A percentile compares a stretch with the other conserved stretches of the same genome.
Evolutionary conservation across 2,329 filamentous ascomycete genomes (phyloP).

Genomic region (Epichloe hybrida): DNA sequence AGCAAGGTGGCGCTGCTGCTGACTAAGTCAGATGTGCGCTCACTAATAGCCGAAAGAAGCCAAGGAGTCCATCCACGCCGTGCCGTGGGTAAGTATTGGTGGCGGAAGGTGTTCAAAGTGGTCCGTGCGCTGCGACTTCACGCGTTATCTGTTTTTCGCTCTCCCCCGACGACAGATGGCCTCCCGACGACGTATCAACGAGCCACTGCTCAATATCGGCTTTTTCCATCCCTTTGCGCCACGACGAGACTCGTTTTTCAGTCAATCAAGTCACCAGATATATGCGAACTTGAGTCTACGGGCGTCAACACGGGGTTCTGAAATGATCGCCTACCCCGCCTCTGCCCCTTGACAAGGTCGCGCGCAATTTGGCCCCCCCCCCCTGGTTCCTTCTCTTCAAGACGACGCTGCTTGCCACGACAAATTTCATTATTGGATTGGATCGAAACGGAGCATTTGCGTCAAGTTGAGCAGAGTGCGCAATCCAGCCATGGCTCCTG

Average conservation of each 20-base stretch:
- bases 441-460: neutral
- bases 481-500: constrained; percentile 17
- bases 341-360: constrained; percentile 17
- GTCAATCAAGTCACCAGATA: constrained; percentile 9
- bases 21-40: constrained; percentile 3
- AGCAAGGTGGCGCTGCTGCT: constrained; percentile 1
- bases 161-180: constrained; percentile 11
- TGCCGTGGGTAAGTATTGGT: neutral
- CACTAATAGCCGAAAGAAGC: constrained; percentile 2
- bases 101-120: neutral
- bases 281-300: constrained; percentile 9
- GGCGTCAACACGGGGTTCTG: constrained; percentile 8
- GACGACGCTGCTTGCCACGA: neutral
- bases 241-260: constrained; percentile 11
- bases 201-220: constrained; percentile 15
- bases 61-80: neutral
- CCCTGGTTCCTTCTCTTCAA: neutral
- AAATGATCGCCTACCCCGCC: constrained; percentile 13
- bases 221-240: constrained; percentile 14
- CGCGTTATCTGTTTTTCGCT: constrained; percentile 29
- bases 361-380: constrained; percentile 13
- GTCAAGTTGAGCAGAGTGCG: neutral
- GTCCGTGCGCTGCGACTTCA: constrained; percentile 20
- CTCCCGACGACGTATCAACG: constrained; percentile 22
- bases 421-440: neutral